Conservation (phyloP, 2,329 filamentous ascomycete genomes). For the Bimuria novae-zelandiae region DNA sequence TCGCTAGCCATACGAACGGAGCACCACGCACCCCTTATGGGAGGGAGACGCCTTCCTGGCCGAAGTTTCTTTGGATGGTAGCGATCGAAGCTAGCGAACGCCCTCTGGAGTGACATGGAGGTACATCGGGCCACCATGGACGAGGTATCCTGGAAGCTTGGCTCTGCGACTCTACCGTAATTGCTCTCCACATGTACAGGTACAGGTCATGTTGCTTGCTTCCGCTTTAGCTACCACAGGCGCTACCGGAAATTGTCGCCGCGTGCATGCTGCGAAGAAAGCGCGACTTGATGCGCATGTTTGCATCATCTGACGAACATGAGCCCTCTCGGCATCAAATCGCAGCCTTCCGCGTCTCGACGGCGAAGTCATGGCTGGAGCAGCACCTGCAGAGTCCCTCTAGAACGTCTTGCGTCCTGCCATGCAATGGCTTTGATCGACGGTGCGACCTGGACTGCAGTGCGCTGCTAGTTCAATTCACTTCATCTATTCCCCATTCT, state of each 20-base stretch:
- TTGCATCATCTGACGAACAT: conserved; percentile 22
- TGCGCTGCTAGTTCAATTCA: conserved; percentile 13
- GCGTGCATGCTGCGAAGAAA: conserved; percentile 25
- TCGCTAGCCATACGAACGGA: conserved; percentile 21
- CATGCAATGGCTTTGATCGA: no score
- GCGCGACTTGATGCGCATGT: conserved; percentile 23
- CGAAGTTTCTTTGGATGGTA: conserved; percentile 17
- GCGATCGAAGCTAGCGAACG: conserved; percentile 26
- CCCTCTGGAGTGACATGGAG: conserved; percentile 28
- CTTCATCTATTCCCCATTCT: conserved; percentile 29
- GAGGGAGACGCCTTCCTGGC: conserved; percentile 17
- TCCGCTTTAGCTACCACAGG: conserved; percentile 23
- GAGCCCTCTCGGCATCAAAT: conserved; percentile 11
- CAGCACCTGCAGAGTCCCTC: background rate
- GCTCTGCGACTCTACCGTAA: conserved; percentile 20
- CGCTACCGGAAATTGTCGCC: conserved; percentile 19
- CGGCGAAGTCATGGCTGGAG: conserved; percentile 14
- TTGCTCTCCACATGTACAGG: conserved; percentile 37
- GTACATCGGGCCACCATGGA: conserved; percentile 26
- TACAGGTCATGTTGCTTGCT: conserved; percentile 34
- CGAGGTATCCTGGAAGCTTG: conserved; percentile 24
- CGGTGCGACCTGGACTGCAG: background rate
- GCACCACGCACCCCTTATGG: conserved; percentile 22
- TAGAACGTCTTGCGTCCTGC: background rate
- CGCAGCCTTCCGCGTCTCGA: conserved; percentile 20